Evolutionary conservation across 2,329 filamentous ascomycete species (phyloP).

Genomic region (Penicillium expansum): DNA sequence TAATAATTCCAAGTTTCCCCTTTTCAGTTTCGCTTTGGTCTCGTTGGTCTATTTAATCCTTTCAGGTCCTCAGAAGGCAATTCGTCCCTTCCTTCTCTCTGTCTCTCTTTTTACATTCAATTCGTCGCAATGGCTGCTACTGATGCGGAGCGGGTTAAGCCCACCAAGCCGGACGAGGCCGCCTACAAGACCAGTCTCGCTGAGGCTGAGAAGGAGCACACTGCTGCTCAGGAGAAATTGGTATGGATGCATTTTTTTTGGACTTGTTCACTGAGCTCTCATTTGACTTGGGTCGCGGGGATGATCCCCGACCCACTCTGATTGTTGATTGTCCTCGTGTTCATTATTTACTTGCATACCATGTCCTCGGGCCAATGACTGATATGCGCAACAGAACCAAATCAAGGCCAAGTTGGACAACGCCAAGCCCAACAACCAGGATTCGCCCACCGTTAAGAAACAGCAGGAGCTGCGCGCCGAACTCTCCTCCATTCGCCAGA

Average conservation of each 20-base stretch:
- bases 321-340: slow-evolving; percentile 5
- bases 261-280: neutral
- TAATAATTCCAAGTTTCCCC: slow-evolving; percentile 23
- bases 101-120: slow-evolving; percentile 11
- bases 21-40: slow-evolving; percentile 20
- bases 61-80: slow-evolving; percentile 2
- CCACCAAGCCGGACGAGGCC: slow-evolving; percentile 83
- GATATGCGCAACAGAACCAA: slow-evolving; percentile 65
- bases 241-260: slow-evolving; percentile 43
- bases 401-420: slow-evolving; percentile 85
- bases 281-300: neutral
- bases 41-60: slow-evolving; percentile 13
- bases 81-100: slow-evolving; percentile 11
- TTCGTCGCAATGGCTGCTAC: slow-evolving; percentile 37
- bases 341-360: slow-evolving; percentile 1
- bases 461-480: slow-evolving; percentile 81
- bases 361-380: slow-evolving; percentile 13
- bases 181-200: slow-evolving; percentile 75
- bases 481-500: slow-evolving; percentile 76
- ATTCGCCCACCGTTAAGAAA: slow-evolving; percentile 75
- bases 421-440: slow-evolving; percentile 77
- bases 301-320: slow-evolving; percentile 4
- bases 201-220: slow-evolving; percentile 82
- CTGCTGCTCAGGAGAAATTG: slow-evolving; percentile 68
- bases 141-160: slow-evolving; percentile 54